Base-by-base conservation (phyloP, 179 eudicot species). In the Dionaea muscipula region DNA sequence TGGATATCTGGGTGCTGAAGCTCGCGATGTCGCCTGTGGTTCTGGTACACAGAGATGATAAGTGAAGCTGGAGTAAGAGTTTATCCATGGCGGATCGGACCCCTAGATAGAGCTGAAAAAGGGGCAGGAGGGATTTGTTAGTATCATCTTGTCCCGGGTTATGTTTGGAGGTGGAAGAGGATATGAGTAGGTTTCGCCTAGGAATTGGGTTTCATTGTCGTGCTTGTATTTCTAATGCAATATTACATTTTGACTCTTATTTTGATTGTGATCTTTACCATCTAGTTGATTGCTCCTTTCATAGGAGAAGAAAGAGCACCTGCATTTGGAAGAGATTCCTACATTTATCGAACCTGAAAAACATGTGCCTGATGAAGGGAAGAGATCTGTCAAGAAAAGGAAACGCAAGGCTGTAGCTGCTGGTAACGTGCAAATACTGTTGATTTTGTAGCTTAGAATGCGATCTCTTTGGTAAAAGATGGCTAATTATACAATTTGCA, bases 251-350 rank as follows among this genome's bases (percentile, higher is more conserved):
- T 24, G 16, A 18, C 41, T 41, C 19, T 26, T 9, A 17, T 18
- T 7, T n/a, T 18, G 1, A 13, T 38, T 17, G 38, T n/a, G n/a
- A 40, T 9, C 49, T 20, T 12, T 57, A 2, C 47, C 24, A 33
- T 24, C 22, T 26, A 21, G 26, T 23, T 25, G 19, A 14, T 40
- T 21, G 37, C 12, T 50, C 31, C 39, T 47, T 66, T 20, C 18
- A 22, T 56, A 86, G 97, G 90, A 56, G 69, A 80, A 74, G 39
- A 80, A 77, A 57, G 79, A 81, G 66, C 59, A 46, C 21, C 67
- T 68, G 41, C 72, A 62, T 44, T 31, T 49, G 20, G 64, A 60
- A 23, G 78, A 67, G n/a, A 43, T 18, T 38, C 52, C 61, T 2
- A 64, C 47, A 44, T 43, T 70, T 59, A 35, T 59, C 8, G 74